Percentiles rank a stretch among this genome's conserved stretches.
Evolutionary conservation across 768 basidiomycete species (phyloP).

Genomic region (Russula virescens): DNA sequence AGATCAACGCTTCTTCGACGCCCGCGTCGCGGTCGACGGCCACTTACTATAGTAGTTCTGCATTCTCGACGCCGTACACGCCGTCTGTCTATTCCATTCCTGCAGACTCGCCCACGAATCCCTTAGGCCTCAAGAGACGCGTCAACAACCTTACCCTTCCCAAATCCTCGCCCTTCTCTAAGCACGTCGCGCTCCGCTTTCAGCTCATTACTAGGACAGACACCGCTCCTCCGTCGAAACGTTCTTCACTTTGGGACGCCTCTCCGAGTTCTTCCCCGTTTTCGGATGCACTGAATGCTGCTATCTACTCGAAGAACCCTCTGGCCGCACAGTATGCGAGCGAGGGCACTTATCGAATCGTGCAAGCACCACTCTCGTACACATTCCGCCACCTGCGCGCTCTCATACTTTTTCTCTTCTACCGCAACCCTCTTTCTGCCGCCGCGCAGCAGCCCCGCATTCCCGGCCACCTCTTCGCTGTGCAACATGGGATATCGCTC

Average conservation of each 20-base stretch:
- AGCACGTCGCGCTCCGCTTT: constrained; percentile 59
- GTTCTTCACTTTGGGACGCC: constrained; percentile 7
- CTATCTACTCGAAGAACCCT: neutral
- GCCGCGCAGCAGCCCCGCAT: neutral
- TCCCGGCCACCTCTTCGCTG: constrained; percentile 53
- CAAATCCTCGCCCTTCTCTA: constrained; percentile 44
- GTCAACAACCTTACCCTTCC: constrained; percentile 33
- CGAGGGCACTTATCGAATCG: constrained; percentile 56
- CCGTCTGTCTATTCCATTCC: constrained; percentile 36
- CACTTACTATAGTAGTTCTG: constrained; percentile 13
- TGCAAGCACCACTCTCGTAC: constrained; percentile 66
- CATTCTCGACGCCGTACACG: constrained; percentile 32
- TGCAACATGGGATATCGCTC: constrained; percentile 44
- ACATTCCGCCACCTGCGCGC: constrained; percentile 60
- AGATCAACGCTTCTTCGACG: constrained; percentile 10
- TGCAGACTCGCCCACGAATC: constrained; percentile 66
- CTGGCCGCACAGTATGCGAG: constrained; percentile 21
- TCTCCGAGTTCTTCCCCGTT: constrained; percentile 4
- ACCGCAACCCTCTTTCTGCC: constrained; percentile 23
- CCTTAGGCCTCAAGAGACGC: constrained; percentile 53
- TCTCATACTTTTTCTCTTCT: constrained; percentile 58
- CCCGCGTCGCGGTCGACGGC: constrained; percentile 10
- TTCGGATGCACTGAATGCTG: too few species aligned
- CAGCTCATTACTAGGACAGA: constrained; percentile 44
- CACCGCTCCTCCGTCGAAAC: constrained; percentile 6